Evolutionary conservation across 2,329 filamentous ascomycete genomes (phyloP), one percentile per base, ranked within the genome.

Genomic region (Epichloe amarillans): DNA sequence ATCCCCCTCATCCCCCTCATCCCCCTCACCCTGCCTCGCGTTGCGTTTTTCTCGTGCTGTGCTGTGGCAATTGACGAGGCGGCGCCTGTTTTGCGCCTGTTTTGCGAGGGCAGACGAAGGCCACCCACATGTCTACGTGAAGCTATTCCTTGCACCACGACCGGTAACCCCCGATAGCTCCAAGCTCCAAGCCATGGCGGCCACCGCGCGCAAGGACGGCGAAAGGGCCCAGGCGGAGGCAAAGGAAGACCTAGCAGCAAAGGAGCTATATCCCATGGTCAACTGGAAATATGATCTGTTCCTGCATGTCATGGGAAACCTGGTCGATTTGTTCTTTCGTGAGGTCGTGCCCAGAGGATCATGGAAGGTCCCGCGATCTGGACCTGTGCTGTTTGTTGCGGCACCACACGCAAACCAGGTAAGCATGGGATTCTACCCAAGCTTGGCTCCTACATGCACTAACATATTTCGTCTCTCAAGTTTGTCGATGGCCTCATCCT

Each of bases 391-490:
- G 53, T 93, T 98, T 62, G 93, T 98, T 58, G 93, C 90, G 43
- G 93, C 91, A 50, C 93, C 93, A 57, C 93, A 98, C 74, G 91
- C 91, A 53, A 98, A 98, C 66, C 88, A 93, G 79, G 85, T 88
- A 70, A 53, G 75, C 10, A 8, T 21, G 11, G 11, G 12, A 14
- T 8, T 23, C 11, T 30, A 30, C 30, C 30, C 30, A 30, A 30
- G 30, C 30, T 30, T 30, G 30, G 30, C 8, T 30, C 30, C 10
- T 30, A 30, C 17, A 23, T 41, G 30, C 21, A 30, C 30, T 49
- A 36, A 37, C 21, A 8, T 19, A 11, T 26, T 40, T 35, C 37
- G 4, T 47, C 1, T 23, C 39, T 14, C 63, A 95, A 95, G 84
- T 98, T 98, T 60, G 90, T 97, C 63, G 93, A 98, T 63, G 91